Conservation (phyloP, 805 yeast species). For the Lipomyces chichibuensis region DNA sequence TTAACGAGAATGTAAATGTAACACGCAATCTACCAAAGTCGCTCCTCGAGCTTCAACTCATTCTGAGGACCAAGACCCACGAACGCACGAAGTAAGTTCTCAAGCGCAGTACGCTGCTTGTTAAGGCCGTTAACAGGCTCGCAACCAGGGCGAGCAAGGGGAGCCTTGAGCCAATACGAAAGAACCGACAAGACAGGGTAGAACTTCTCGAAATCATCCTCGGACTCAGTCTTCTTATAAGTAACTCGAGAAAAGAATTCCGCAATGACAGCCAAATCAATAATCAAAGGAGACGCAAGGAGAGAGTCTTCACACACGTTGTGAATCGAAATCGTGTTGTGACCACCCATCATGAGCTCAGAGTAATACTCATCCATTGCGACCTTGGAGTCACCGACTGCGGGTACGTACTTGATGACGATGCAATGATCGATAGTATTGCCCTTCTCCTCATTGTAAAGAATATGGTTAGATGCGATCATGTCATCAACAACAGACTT, state of each 20-base stretch:
- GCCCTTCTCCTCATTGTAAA: conserved; percentile 80
- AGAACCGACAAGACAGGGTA: conserved; percentile 85
- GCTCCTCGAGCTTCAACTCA: conserved; percentile 93
- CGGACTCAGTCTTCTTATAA: conserved; percentile 62
- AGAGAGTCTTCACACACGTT: conserved; percentile 96
- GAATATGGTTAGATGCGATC: conserved; percentile 79
- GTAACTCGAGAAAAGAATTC: conserved; percentile 87
- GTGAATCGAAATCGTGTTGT: conserved; percentile 89
- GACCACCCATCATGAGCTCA: conserved; percentile 97
- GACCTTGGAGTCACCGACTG: conserved; percentile 94
- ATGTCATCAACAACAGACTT: conserved; percentile 92
- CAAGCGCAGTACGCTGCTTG: conserved; percentile 91
- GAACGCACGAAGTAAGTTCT: conserved; percentile 83
- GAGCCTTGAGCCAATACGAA: conserved; percentile 96
- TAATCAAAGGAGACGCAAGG: conserved; percentile 91
- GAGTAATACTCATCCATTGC: conserved; percentile 99
- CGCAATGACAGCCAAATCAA: conserved; percentile 85
- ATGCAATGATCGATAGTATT: conserved; percentile 87
- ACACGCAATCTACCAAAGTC: conserved; percentile 47
- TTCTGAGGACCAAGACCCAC: conserved; percentile 89
- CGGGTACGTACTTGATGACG: conserved; percentile 90
- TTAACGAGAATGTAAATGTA: neutral
- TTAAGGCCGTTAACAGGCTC: conserved; percentile 90
- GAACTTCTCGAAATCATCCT: conserved; percentile 60
- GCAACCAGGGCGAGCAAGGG: conserved; percentile 86